phyloP scores from a whole-genome alignment of 2,329 filamentous ascomycete species.

The Monilinia aucupariae region DNA sequence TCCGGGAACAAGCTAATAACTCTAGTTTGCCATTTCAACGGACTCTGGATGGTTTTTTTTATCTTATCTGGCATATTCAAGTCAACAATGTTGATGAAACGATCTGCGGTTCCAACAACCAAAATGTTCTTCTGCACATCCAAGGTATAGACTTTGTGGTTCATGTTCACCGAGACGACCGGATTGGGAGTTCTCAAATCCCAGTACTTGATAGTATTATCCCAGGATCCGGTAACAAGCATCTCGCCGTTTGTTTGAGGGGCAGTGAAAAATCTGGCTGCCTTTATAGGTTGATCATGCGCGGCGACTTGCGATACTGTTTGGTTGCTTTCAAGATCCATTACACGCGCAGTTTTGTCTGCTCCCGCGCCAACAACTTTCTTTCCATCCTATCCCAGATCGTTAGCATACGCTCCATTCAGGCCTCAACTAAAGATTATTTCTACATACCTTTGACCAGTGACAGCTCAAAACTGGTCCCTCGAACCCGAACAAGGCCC shows the following conservation, averaged over 20 bases:
- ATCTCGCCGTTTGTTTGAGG: constrained; percentile 61
- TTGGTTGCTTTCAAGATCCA: constrained; percentile 68
- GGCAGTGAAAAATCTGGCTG: constrained; percentile 70
- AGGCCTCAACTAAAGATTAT: background rate
- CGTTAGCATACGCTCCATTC: constrained; percentile 15
- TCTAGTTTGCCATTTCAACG: constrained; percentile 95
- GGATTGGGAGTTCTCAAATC: constrained; percentile 65
- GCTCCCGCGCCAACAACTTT: constrained; percentile 84
- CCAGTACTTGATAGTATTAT: constrained; percentile 89
- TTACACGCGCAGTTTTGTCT: constrained; percentile 83
- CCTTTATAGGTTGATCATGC: constrained; percentile 78
- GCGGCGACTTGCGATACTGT: constrained; percentile 66
- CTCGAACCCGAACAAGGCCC: constrained; percentile 80
- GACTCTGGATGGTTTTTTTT: constrained; percentile 94
- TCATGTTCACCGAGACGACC: constrained; percentile 59
- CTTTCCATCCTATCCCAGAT: constrained; percentile 65
- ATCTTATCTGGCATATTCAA: constrained; percentile 81
- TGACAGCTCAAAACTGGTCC: constrained; percentile 78
- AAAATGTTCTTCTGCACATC: constrained; percentile 84
- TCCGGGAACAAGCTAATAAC: constrained; percentile 94
- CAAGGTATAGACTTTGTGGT: constrained; percentile 84
- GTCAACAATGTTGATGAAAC: constrained; percentile 94
- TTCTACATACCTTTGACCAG: constrained; percentile 73
- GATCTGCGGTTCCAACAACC: constrained; percentile 87
- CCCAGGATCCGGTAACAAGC: constrained; percentile 88